Conservation (phyloP, 805 yeast species). For the Candida silvicultrix region DNA sequence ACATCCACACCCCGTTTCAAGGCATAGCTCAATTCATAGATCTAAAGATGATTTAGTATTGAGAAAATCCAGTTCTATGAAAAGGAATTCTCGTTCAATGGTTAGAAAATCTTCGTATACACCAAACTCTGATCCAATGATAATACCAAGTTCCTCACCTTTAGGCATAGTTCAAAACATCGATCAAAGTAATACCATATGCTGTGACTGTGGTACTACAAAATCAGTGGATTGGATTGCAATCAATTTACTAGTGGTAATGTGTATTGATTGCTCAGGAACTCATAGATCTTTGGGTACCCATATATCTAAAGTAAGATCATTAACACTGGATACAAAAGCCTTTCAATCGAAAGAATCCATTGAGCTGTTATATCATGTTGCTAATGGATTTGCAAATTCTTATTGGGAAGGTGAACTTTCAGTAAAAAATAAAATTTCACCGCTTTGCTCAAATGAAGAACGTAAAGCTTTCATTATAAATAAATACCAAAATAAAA, state of each 20-base stretch:
- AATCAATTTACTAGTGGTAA: constrained; percentile 58
- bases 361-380: constrained; percentile 47
- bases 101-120: not conserved
- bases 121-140: not conserved
- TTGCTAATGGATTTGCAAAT: constrained; percentile 51
- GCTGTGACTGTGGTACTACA: constrained; percentile 74
- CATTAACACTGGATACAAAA: constrained; percentile 64
- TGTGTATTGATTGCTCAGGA: constrained; percentile 84
- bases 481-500: constrained; percentile 55
- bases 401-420: constrained; percentile 48
- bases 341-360: constrained; percentile 53
- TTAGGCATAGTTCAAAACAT: constrained; percentile 21
- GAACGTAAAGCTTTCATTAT: constrained; percentile 54
- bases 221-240: constrained; percentile 84
- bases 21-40: not conserved
- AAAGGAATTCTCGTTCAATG: not conserved
- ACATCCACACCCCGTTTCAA: not conserved
- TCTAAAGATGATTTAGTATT: not conserved
- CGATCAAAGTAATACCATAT: constrained; percentile 50
- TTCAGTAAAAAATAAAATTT: constrained; percentile 20
- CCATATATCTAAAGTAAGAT: constrained; percentile 70
- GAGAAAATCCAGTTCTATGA: not conserved
- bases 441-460: constrained; percentile 31
- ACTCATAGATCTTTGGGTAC: constrained; percentile 85
- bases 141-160: constrained; percentile 3